These are phyloP conservation scores for Aspergillus avenaceus DNA, from an alignment of 495 filamentous ascomycete genomes.

Conservation along the genomic window DNA sequence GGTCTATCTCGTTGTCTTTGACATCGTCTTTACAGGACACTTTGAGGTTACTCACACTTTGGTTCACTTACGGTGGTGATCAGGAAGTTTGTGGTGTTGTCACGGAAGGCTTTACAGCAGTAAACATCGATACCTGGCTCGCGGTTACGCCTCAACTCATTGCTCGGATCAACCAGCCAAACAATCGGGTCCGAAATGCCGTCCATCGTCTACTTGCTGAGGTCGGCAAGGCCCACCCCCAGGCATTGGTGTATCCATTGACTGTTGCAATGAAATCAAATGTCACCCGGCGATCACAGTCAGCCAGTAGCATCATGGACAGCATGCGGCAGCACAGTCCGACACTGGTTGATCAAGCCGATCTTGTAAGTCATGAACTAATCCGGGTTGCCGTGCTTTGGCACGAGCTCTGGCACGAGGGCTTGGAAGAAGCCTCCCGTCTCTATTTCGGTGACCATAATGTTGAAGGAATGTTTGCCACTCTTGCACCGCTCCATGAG, in stretches of 20 bases:
- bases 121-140: slow-evolving; percentile 96
- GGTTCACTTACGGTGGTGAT: slow-evolving; percentile 90
- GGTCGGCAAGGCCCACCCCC: slow-evolving; percentile 88
- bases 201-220: slow-evolving; percentile 89
- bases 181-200: slow-evolving; percentile 74
- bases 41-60: slow-evolving; percentile 84
- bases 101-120: slow-evolving; percentile 81
- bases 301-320: slow-evolving; percentile 90
- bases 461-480: slow-evolving; percentile 93
- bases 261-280: slow-evolving; percentile 98
- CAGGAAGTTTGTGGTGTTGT: slow-evolving; percentile 82
- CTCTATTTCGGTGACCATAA: slow-evolving; percentile 92
- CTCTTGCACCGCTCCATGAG: slow-evolving; percentile 84
- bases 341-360: slow-evolving; percentile 92
- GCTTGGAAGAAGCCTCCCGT: slow-evolving; percentile 93
- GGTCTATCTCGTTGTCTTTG: slow-evolving; percentile 85
- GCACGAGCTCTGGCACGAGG: slow-evolving; percentile 99
- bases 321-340: slow-evolving; percentile 94
- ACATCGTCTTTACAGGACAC: slow-evolving; percentile 95
- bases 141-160: slow-evolving; percentile 97
- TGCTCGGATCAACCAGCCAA: slow-evolving; percentile 93
- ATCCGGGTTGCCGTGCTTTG: slow-evolving; percentile 95
- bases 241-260: slow-evolving; percentile 98
- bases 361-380: slow-evolving; percentile 87
- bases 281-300: slow-evolving; percentile 70